These are phyloP conservation scores for Aspergillus tubingensis DNA, from an alignment of 2,329 filamentous ascomycete genomes.

Conservation along the genomic window DNA sequence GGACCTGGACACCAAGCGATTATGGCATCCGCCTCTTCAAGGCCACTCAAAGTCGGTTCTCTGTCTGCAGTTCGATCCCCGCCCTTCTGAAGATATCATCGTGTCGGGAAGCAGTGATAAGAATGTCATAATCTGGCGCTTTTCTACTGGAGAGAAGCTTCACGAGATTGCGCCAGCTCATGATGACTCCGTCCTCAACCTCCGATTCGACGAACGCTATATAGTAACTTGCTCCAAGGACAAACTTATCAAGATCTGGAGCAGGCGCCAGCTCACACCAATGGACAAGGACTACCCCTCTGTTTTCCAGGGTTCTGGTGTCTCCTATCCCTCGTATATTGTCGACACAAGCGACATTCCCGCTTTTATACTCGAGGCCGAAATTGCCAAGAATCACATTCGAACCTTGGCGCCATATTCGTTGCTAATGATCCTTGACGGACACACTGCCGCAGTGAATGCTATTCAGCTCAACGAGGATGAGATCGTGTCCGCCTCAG, in stretches of 20 bases:
- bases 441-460: conserved; percentile 90
- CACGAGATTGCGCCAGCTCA: conserved; percentile 78
- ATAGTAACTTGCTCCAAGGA: conserved; percentile 97
- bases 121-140: conserved; percentile 86
- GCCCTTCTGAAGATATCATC: conserved; percentile 85
- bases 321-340: conserved; percentile 56
- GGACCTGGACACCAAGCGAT: conserved; percentile 78
- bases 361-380: conserved; percentile 45
- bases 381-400: conserved; percentile 44
- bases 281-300: conserved; percentile 49
- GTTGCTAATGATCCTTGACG: conserved; percentile 75
- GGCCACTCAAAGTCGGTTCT: conserved; percentile 86
- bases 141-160: conserved; percentile 83
- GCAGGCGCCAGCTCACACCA: conserved; percentile 65
- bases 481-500: conserved; percentile 91
- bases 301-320: conserved; percentile 44
- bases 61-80: conserved; percentile 91
- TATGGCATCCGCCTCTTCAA: conserved; percentile 70
- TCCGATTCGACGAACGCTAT: conserved; percentile 87
- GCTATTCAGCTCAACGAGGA: conserved; percentile 86
- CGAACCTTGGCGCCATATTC: conserved; percentile 64
- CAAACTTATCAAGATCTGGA: conserved; percentile 96
- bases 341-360: conserved; percentile 51
- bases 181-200: conserved; percentile 86
- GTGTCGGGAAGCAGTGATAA: conserved; percentile 94